Base-by-base conservation (phyloP, 768 basidiomycete genomes). In the Rhodotorula taiwanensis region DNA sequence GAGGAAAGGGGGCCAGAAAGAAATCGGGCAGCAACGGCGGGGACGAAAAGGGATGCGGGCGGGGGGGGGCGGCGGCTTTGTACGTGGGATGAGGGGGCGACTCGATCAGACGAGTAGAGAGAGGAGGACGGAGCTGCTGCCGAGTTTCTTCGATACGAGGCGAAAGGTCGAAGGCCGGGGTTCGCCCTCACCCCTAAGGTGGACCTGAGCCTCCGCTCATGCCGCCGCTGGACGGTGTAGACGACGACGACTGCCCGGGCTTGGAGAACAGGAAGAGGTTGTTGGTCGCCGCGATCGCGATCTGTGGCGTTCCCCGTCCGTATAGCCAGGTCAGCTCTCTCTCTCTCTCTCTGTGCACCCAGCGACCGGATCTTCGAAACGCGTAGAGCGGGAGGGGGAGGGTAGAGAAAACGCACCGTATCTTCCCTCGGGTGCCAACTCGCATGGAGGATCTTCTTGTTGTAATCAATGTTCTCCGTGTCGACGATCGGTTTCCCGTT, bases 401-500 rank as follows among this genome's bases (percentile, higher is more conserved):
- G 36, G 36, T 39, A 16, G 16, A 39, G 5, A 20, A 21, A 27
- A 45, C 68, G 28, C 75, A 99, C 97, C 50, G 94, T 98, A 77
- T 93, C 91, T 81, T 99, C 95, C 75, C 84, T 80, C 51, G 95
- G 95, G 81, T 99, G 95, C 95, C 95, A 99, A 23, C 54, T 55
- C n/a, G 87, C 86, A 75, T 92, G 89, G 73, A 94, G 78, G 72
- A 94, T 93, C 83, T 94, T 94, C 86, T 93, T 94, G 80, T 91
- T 91, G 77, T 91, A 94, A 78, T 93, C 78, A 69, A 78, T 76
- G 71, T 75, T 75, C 14, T 75, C 75, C 60, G 76, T 76, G 74
- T 91, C 87, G 84, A 95, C 89, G 52, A 85, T 83, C 69, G 94
- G 91, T 74, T 86, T 85, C 76, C 91, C 2, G 41, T 55, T 30